Evolutionary conservation across 2,329 filamentous ascomycete genomes (phyloP).

Genomic region (Colletotrichum chlorophyti): DNA sequence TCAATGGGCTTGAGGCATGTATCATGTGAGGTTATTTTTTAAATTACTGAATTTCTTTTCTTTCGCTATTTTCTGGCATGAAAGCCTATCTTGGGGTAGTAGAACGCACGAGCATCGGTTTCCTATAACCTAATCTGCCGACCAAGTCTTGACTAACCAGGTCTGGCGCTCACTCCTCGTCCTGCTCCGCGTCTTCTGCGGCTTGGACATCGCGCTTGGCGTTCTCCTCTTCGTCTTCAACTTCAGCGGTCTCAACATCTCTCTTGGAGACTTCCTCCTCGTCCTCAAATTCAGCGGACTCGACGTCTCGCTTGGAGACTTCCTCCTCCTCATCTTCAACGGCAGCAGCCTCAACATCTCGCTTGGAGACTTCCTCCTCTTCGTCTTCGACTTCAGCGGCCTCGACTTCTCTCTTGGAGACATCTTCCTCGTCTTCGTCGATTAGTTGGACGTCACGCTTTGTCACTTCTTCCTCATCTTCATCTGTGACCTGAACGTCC

Average conservation of each 20-base stretch:
- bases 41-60: too few species aligned
- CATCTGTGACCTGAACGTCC: neutral
- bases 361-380: slow-evolving; percentile 2
- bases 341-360: neutral
- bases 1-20: too few species aligned
- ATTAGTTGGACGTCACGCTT: neutral
- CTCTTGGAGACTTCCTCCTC: slow-evolving; percentile 6
- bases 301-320: neutral
- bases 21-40: too few species aligned
- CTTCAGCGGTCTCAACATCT: neutral
- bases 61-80: too few species aligned
- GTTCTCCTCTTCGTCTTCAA: neutral
- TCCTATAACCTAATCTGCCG: too few species aligned
- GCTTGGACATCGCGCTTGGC: too few species aligned
- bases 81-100: too few species aligned
- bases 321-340: slow-evolving; percentile 3
- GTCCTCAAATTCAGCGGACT: neutral
- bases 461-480: neutral
- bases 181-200: too few species aligned
- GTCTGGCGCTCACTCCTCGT: too few species aligned
- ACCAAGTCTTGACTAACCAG: too few species aligned
- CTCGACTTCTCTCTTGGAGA: neutral
- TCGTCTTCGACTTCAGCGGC: neutral
- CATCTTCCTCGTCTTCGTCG: slow-evolving; percentile 2
- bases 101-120: too few species aligned